Conservation (phyloP, 2,329 filamentous ascomycete species). For the Dactylellina drechsleri region DNA sequence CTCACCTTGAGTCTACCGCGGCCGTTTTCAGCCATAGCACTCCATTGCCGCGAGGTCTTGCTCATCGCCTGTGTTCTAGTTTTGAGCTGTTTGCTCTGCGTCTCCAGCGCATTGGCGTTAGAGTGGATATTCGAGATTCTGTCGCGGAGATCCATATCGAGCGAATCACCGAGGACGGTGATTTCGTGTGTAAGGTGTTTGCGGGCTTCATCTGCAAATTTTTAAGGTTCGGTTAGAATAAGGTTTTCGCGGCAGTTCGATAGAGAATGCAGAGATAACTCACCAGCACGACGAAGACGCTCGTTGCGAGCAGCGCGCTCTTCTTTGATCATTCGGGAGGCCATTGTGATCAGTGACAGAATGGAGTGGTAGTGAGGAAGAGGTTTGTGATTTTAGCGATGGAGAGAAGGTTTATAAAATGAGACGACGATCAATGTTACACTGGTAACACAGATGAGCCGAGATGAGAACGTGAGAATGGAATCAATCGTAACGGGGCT, state of each 20-base stretch:
- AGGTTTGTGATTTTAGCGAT: too few species aligned
- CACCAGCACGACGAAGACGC: conserved; percentile 59
- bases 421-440: conserved; percentile 41
- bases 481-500: not conserved
- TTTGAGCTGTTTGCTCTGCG: conserved; percentile 74
- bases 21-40: conserved; percentile 71
- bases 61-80: conserved; percentile 71
- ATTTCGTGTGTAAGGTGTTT: conserved; percentile 66
- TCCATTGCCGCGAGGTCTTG: conserved; percentile 73
- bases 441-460: conserved; percentile 42
- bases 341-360: conserved; percentile 55
- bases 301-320: conserved; percentile 59
- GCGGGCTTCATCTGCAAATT: conserved; percentile 64
- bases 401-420: conserved; percentile 16
- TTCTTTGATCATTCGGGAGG: conserved; percentile 59
- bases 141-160: conserved; percentile 74
- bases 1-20: conserved; percentile 72
- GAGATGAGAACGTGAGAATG: conserved; percentile 12
- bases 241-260: conserved; percentile 12
- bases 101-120: conserved; percentile 73
- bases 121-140: conserved; percentile 76
- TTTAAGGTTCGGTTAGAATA: conserved; percentile 27
- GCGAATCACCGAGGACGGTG: conserved; percentile 71
- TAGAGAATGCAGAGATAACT: conserved; percentile 13
- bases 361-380: conserved; percentile 33